These are phyloP conservation scores for Microthlaspi erraticum DNA, from an alignment of 345 rosid species.

Conservation along the genomic window DNA sequence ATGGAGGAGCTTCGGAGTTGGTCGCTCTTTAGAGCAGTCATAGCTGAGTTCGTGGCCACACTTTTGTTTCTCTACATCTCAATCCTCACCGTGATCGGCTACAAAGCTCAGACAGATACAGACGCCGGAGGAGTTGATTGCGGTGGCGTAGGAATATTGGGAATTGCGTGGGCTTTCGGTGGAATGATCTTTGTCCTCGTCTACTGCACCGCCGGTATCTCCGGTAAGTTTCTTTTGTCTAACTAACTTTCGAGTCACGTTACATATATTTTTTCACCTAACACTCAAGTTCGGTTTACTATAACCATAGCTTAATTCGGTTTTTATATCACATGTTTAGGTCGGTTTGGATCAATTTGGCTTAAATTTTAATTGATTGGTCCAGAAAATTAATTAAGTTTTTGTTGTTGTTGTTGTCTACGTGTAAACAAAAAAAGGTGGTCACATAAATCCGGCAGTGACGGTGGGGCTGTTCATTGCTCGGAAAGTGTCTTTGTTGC, in stretches of 20 bases:
- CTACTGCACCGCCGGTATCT: constrained; percentile 92
- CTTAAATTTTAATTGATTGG: too few relatives aligned
- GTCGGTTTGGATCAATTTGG: too few relatives aligned
- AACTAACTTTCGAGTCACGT: constrained; percentile 32
- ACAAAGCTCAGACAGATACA: constrained; percentile 60
- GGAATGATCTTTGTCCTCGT: constrained; percentile 97
- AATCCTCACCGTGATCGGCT: constrained; percentile 77
- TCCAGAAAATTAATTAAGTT: too few relatives aligned
- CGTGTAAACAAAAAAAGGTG: constrained; percentile 31
- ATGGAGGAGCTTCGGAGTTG: constrained; percentile 62
- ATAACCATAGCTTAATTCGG: background rate
- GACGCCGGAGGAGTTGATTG: constrained; percentile 46
- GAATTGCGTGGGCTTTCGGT: constrained; percentile 96
- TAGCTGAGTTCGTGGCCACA: constrained; percentile 88
- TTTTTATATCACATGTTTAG: too few relatives aligned
- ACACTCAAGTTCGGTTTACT: background rate
- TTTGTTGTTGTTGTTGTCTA: too few relatives aligned
- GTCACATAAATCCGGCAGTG: constrained; percentile 75
- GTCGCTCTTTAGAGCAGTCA: constrained; percentile 78
- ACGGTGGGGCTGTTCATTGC: constrained; percentile 65
- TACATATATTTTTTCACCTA: constrained; percentile 13
- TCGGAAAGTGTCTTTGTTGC: constrained; percentile 56
- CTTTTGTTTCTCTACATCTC: constrained; percentile 79
- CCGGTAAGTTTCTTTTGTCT: constrained; percentile 54
- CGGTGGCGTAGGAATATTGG: constrained; percentile 84